Evolutionary conservation across 2,329 filamentous ascomycete genomes (phyloP), one percentile per base, ranked within the genome.

Genomic region (Bipolaris sorokiniana): DNA sequence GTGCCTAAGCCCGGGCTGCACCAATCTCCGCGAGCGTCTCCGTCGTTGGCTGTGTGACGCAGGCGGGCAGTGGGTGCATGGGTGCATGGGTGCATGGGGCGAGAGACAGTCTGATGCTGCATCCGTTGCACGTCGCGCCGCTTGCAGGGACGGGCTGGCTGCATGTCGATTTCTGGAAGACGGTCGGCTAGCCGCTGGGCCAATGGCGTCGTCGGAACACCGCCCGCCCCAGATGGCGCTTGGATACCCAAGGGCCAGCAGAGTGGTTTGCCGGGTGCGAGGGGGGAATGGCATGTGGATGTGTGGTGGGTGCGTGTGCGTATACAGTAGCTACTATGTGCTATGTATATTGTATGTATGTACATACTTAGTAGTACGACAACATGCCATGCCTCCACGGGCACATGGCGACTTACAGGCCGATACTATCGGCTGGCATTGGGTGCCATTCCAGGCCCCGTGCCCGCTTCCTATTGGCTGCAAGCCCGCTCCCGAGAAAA

Each of bases 81-180:
- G 26, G 13, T n/a, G n/a, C n/a, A n/a, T 34, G 31, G 33, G 15
- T 34, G 37, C 37, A 40, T 47, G 28, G 26, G 16, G 37, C 20
- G 40, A 20, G 40, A 10, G 40, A 61, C 5, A 10, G 33, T 34
- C 33, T 65, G 64, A 66, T 68, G 58, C 66, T 67, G 69, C 66
- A 64, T 64, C 64, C 65, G 65, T 68, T 64, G 57, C 48, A 46
- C 28, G 44, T 46, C 28, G 28, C 28, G 44, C 34, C 37, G 20
- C 10, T 51, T 26, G 55, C 68, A 69, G 62, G 66, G 68, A 23
- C 47, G 53, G 62, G 55, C 22, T 41, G 31, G 66, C 51, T 46
- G 56, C 59, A 65, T 51, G 60, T 62, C 64, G 69, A 65, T 71
- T 72, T 73, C 71, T 73, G 71, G 69, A 74, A 74, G 68, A 64